Conservation (phyloP, 2,329 filamentous ascomycete species). For the Grosmannia clavigera region DNA sequence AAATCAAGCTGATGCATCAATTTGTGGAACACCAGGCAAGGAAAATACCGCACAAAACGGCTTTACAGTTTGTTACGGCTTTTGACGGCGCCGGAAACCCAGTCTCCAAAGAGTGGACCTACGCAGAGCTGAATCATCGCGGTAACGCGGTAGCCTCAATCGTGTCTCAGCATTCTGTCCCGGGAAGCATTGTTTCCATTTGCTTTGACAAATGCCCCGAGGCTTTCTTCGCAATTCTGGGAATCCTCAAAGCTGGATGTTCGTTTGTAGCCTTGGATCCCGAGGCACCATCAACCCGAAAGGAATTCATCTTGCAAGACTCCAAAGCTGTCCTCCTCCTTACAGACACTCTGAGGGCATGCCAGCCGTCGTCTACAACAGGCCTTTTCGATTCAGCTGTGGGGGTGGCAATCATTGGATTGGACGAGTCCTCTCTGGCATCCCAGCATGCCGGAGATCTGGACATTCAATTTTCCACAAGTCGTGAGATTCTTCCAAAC, state of each 20-base stretch:
- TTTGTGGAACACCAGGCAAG: slow-evolving; percentile 58
- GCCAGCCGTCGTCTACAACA: neutral
- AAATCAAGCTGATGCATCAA: slow-evolving; percentile 56
- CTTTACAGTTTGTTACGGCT: slow-evolving; percentile 61
- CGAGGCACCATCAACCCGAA: slow-evolving; percentile 57
- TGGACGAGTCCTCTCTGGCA: slow-evolving; percentile 20
- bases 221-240: slow-evolving; percentile 70
- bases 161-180: slow-evolving; percentile 34
- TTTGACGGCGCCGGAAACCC: slow-evolving; percentile 31
- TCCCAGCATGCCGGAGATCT: neutral
- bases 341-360: slow-evolving; percentile 26
- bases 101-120: slow-evolving; percentile 54
- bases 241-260: slow-evolving; percentile 71
- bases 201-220: slow-evolving; percentile 80
- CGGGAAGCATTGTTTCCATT: slow-evolving; percentile 56
- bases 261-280: slow-evolving; percentile 73
- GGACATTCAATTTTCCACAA: neutral
- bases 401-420: slow-evolving; percentile 2
- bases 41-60: slow-evolving; percentile 44
- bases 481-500: slow-evolving; percentile 20
- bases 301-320: slow-evolving; percentile 66
- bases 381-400: slow-evolving; percentile 21
- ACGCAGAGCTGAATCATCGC: slow-evolving; percentile 54
- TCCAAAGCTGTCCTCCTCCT: slow-evolving; percentile 54
- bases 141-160: slow-evolving; percentile 63